Evolutionary conservation across 106 monocot genomes (phyloP), one percentile per base, ranked within the genome.

Genomic region (Phalaenopsis aphrodite): DNA sequence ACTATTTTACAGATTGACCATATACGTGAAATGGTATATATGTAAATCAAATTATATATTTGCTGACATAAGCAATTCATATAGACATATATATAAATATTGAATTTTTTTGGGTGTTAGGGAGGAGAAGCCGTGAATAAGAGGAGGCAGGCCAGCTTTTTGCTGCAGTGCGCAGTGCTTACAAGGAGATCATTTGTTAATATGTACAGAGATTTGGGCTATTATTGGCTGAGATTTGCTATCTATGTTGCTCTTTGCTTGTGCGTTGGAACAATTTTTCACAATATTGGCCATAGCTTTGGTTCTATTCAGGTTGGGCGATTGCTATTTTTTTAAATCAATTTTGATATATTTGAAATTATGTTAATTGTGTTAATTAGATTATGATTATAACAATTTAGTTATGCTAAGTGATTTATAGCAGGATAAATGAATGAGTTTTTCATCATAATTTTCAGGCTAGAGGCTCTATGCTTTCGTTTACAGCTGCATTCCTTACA

Each of bases 161-260:
- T 87, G 18, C 86, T 72, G 74, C 91, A 91, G 52, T 76, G 81
- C 1, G 19, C 77, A 11, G 86, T 91, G 19, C 88, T 91, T 64
- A 85, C 88, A 5, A 82, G 79, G 43, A 84, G 91, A 82, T 91
- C 91, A 39, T 84, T 87, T 16, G 82, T 88, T 42, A 91, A 91
- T 82, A 91, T 91, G 91, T 85, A 78, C 72, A 82, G 91, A 77
- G 91, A 91, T 71, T 23, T 85, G 23, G 91, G 91, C 23, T 91
- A 91, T 46, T 91, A 91, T 49, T 89, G 91, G 88, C 43, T 91
- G 42, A 79, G 91, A 2, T 85, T 91, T 41, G 85, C 75, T 1
- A 84, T 91, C 21, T 91, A 88, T 49, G 42, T 91, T 10, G 79
- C 57, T 0, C 82, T 91, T 15, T 85, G 87, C 78, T 41, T 91